A percentile compares a stretch with the other conserved stretches of the same genome.
phyloP scores from a whole-genome alignment of 176 grass and related monocot species.

The Carex scoparia region DNA sequence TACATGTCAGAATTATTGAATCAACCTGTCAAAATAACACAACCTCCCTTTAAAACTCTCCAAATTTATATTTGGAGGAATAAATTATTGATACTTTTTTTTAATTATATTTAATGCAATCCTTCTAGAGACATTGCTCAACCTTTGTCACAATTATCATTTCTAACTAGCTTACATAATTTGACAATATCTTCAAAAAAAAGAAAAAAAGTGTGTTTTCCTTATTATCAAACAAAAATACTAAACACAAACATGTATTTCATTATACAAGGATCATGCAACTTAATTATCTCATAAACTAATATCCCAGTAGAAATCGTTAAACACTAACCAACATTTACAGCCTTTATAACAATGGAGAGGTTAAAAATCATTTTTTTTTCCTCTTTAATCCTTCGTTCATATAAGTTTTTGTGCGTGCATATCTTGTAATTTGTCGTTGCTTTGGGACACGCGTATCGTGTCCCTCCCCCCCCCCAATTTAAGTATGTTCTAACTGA shows the following conservation, averaged over 20 bases:
- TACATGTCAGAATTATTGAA: too few relatives aligned
- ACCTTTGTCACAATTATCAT: neutral
- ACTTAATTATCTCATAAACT: neutral
- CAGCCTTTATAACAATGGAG: constrained; percentile 4
- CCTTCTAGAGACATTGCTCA: neutral
- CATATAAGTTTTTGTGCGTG: neutral
- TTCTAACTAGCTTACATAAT: too few relatives aligned
- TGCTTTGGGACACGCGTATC: constrained; percentile 7
- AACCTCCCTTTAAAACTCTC: too few relatives aligned
- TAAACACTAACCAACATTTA: constrained; percentile 20
- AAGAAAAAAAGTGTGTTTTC: neutral
- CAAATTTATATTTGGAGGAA: too few relatives aligned
- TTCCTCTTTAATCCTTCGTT: neutral
- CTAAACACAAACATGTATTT: too few relatives aligned
- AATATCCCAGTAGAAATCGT: neutral
- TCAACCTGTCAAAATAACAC: too few relatives aligned
- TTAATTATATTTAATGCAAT: neutral
- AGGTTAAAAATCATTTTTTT: neutral
- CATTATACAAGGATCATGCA: neutral
- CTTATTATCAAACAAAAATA: neutral
- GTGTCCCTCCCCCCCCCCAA: neutral
- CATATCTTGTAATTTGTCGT: constrained; percentile 14
- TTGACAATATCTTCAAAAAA: neutral
- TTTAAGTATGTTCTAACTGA: constrained; percentile 2
- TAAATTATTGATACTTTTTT: too few relatives aligned